Conservation (phyloP, 441 rosid genomes). For the Erodium moschatum region DNA sequence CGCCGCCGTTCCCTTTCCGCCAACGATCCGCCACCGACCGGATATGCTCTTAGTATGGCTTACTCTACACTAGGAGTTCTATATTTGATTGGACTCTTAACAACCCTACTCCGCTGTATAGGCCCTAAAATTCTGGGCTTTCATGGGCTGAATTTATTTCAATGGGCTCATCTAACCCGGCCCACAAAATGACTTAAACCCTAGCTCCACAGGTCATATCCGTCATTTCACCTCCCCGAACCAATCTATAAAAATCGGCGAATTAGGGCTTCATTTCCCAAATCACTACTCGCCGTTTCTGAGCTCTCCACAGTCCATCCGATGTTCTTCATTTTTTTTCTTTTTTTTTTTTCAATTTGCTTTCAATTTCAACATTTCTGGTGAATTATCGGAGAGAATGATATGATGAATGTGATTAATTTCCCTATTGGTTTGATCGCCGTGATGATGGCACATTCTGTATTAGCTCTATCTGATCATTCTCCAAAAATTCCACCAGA, state of each 20-base stretch:
- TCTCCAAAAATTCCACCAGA: neutral
- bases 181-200: neutral
- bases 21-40: too few relatives aligned
- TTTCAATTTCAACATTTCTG: neutral
- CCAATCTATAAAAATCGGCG: neutral
- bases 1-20: too few relatives aligned
- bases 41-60: too few relatives aligned
- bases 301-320: too few relatives aligned
- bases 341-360: neutral
- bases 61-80: too few relatives aligned
- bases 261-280: neutral
- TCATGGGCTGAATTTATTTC: too few relatives aligned
- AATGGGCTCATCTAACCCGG: too few relatives aligned
- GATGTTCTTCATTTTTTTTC: neutral
- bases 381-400: slow-evolving; percentile 12
- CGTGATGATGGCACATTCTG: neutral
- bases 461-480: slow-evolving; percentile 3
- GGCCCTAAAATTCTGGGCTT: neutral
- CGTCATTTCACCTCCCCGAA: neutral
- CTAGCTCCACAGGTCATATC: neutral
- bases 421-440: slow-evolving; percentile 4
- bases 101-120: too few relatives aligned
- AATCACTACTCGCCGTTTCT: too few relatives aligned
- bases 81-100: too few relatives aligned
- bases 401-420: slow-evolving; percentile 14